Base-by-base conservation (phyloP, 208 protist genomes). In the Trypanosoma congolense region DNA sequence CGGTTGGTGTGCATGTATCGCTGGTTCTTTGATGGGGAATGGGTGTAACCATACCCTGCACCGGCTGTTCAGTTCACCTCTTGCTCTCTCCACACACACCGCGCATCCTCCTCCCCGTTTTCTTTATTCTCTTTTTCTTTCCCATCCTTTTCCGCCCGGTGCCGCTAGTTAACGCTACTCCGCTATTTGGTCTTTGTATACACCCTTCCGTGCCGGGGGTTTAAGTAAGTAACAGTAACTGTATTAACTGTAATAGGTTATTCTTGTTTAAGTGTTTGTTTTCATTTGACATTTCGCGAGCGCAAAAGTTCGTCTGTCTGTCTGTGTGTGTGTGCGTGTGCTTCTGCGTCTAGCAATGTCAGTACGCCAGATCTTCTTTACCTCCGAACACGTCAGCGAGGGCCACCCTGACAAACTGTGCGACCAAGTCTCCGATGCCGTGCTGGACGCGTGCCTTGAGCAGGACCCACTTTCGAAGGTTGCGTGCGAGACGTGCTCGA, bases 401-500 rank as follows among this genome's bases (percentile, higher is more conserved):
- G 35, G 35, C 14, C 35, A 40, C 35, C 35, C 35, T 14, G 35
- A 40, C 35, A 40, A 40, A 14, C 35, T 40, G 35, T 40, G 35
- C 14, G 35, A 40, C 14, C 35, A 40, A 14, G 35, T 40, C 35
- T 40, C 35, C 10, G 35, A 40, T 14, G 35, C 35, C 14, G 14
- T 40, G 10, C 35, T 40, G 10, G 35, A 40, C 35, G 35, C 35
- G 14, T 40, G 35, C 35, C 35, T 40, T 8, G 35, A 40, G 14
- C 35, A 40, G 35, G 35, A 40, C 35, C 35, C 35, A 14, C 35
- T 40, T 8, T 40, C 35, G 14, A 40, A 40, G 35, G 35, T 40
- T 40, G 35, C 35, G 35, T 40, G 35, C 35, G 35, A 40, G 35
- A 40, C 35, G 35, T 40, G 35, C 14, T 40, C 35, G 10, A 40